Base-by-base conservation (phyloP, 768 basidiomycete genomes). In the Leccinellum rugosiceps region DNA sequence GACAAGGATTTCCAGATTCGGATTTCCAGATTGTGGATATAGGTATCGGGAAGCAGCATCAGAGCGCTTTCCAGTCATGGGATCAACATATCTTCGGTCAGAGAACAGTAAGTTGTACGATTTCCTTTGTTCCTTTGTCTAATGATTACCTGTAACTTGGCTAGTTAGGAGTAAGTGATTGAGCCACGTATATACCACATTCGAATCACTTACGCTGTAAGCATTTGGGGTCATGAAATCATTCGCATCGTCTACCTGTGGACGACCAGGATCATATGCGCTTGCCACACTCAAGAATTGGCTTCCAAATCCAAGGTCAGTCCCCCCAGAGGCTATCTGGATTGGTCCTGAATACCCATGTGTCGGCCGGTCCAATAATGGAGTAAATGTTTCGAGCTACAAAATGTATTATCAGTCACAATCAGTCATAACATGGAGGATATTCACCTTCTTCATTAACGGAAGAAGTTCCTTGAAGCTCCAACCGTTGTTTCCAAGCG, bases 401-500 rank as follows among this genome's bases (percentile, higher is more conserved):
- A 35, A 15, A 17, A 35, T 35, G 15, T 15, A 7, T 35, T 80
- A 0, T 78, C 78, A 10, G 8, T 35, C 35, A 15, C 81, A 19
- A 77, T 50, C 60, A 71, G 19, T 81, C 79, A 32, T 70, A n/a
- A 66, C 3, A 28, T 38, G 15, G 9, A 13, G 5, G 6, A 1
- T 53, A 8, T 1, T 8, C 55, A 81, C 87, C 78, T 86, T 86
- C 59, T 74, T 80, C 30, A 85, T 59, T 14, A 86, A 70, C 0
- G 86, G 85, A 30, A 87, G 78, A 5, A 88, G 64, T 26, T 82
- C 73, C 49, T 76, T 72, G 0, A 82, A 81, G 6, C 83, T 75
- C 87, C 87, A 88, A 2, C 85, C 86, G 1, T 78, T 68, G 64
- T 87, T 86, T 4, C 74, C 75, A 25, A 80, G 68, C 2, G 74